Evolutionary conservation across 768 basidiomycete genomes (phyloP).

Genomic region (Galerina marginata): DNA sequence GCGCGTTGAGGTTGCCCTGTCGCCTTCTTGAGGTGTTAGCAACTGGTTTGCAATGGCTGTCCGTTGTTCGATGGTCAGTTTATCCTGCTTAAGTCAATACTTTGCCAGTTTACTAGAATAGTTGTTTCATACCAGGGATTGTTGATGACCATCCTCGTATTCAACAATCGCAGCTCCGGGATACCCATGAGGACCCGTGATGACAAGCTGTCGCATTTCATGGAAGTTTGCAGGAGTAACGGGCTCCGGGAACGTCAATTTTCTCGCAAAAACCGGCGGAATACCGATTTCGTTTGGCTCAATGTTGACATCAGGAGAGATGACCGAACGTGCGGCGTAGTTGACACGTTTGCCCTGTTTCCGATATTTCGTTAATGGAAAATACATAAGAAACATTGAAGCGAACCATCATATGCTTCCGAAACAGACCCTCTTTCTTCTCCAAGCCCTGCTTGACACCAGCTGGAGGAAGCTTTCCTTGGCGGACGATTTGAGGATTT

Average conservation of each 20-base stretch:
- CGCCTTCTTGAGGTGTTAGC: conserved; percentile 87
- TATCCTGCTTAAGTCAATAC: conserved; percentile 59
- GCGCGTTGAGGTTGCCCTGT: conserved; percentile 47
- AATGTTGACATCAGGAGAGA: conserved; percentile 98
- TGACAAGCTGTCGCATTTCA: conserved; percentile 86
- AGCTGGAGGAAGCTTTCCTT: conserved; percentile 88
- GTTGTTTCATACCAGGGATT: conserved; percentile 66
- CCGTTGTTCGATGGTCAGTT: conserved; percentile 85
- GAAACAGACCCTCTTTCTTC: conserved; percentile 98
- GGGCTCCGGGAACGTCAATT: conserved; percentile 96
- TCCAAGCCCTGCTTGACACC: conserved; percentile 97
- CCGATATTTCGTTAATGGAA: background rate
- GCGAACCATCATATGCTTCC: conserved; percentile 98
- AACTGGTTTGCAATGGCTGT: conserved; percentile 96
- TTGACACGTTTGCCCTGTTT: conserved; percentile 97
- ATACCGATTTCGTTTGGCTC: conserved; percentile 99
- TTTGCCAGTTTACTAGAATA: background rate
- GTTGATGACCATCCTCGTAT: conserved; percentile 90
- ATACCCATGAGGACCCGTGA: conserved; percentile 85
- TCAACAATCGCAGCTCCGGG: conserved; percentile 96
- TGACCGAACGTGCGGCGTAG: conserved; percentile 99
- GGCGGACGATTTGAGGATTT: conserved; percentile 83
- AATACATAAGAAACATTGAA: conserved; percentile 1
- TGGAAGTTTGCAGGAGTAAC: conserved; percentile 92
- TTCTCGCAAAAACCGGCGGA: conserved; percentile 95